Conservation (phyloP, 1,139 yeast species). For the Sugiyamaella xylanicola region DNA sequence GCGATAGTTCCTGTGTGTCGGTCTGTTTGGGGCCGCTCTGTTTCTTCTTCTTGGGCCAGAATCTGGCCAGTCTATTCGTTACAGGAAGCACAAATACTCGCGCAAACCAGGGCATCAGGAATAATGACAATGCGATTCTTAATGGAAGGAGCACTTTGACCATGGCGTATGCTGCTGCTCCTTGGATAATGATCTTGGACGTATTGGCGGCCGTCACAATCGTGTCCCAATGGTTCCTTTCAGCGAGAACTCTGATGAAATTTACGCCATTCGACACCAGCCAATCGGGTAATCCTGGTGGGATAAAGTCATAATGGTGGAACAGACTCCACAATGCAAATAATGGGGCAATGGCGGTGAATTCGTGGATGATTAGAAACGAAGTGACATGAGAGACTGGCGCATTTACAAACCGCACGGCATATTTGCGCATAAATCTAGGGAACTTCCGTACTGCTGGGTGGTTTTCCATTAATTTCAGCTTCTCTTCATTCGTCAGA, state of each 20-base stretch:
- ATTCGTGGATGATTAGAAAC: slow-evolving; percentile 78
- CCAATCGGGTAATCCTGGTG: slow-evolving; percentile 65
- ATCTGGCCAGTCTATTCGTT: slow-evolving; percentile 42
- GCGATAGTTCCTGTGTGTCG: slow-evolving; percentile 4
- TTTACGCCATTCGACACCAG: slow-evolving; percentile 62
- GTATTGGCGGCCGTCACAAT: slow-evolving; percentile 51
- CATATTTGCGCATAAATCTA: slow-evolving; percentile 52
- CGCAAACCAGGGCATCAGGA: slow-evolving; percentile 70
- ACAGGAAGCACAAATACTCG: slow-evolving; percentile 59
- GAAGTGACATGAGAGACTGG: slow-evolving; percentile 74
- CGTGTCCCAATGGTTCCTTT: slow-evolving; percentile 41
- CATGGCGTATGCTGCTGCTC: slow-evolving; percentile 84
- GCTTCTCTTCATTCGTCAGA: not conserved
- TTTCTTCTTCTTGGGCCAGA: slow-evolving; percentile 12
- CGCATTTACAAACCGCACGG: slow-evolving; percentile 54
- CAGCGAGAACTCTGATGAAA: slow-evolving; percentile 54
- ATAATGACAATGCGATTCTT: slow-evolving; percentile 58
- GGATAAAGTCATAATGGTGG: slow-evolving; percentile 54
- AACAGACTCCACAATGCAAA: slow-evolving; percentile 74
- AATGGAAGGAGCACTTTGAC: slow-evolving; percentile 66
- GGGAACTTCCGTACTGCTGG: slow-evolving; percentile 43
- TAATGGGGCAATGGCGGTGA: slow-evolving; percentile 81
- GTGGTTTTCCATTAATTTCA: slow-evolving; percentile 15
- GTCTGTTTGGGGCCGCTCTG: slow-evolving; percentile 1
- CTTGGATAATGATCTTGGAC: slow-evolving; percentile 65